Evolutionary conservation across 495 filamentous ascomycete genomes (phyloP).

Genomic region (Aspergillus indologenus): DNA sequence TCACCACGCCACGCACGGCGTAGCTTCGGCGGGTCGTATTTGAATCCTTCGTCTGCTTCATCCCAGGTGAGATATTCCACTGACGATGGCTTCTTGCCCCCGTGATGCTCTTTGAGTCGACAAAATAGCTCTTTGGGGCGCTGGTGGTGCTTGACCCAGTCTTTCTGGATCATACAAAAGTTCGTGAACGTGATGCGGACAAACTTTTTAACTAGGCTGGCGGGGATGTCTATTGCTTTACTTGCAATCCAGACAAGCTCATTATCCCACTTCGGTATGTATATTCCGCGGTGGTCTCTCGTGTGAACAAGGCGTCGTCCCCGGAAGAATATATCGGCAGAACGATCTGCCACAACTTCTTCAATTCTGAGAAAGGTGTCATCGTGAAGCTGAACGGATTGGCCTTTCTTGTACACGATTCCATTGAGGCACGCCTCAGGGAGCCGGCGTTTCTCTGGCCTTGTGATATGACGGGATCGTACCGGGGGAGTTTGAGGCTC

Average conservation of each 20-base stretch:
- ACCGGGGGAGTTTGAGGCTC: background rate
- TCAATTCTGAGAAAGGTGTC: slow-evolving; percentile 22
- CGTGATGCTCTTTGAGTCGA: slow-evolving; percentile 25
- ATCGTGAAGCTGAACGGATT: slow-evolving; percentile 24
- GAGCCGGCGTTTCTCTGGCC: background rate
- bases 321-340: slow-evolving; percentile 16
- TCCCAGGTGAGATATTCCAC: slow-evolving; percentile 29
- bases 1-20: slow-evolving; percentile 33
- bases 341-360: slow-evolving; percentile 6
- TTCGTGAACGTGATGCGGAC: slow-evolving; percentile 35
- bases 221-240: slow-evolving; percentile 17
- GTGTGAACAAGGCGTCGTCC: slow-evolving; percentile 21
- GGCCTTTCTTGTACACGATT: slow-evolving; percentile 21
- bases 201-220: slow-evolving; percentile 22
- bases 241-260: slow-evolving; percentile 30
- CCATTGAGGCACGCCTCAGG: slow-evolving; percentile 18
- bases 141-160: background rate
- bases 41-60: slow-evolving; percentile 23
- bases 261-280: slow-evolving; percentile 19
- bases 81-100: slow-evolving; percentile 15
- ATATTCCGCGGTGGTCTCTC: slow-evolving; percentile 8
- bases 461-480: background rate
- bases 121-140: slow-evolving; percentile 23
- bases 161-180: slow-evolving; percentile 14
- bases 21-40: slow-evolving; percentile 13